These are phyloP conservation scores for Ceratobasidium sp. DNA, from an alignment of 1,284 basidiomycete genomes.

Conservation along the genomic window DNA sequence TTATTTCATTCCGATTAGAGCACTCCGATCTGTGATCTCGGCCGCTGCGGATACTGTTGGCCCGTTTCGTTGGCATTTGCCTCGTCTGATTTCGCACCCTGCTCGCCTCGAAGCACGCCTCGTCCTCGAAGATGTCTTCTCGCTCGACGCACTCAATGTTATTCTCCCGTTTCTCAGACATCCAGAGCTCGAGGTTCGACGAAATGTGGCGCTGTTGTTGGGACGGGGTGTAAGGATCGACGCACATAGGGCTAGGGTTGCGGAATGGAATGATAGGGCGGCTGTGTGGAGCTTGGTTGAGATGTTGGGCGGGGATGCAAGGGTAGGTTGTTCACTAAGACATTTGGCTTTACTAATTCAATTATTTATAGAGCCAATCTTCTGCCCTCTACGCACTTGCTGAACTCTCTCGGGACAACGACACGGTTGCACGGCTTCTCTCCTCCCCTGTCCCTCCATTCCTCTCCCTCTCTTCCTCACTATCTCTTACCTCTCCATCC, in stretches of 20 bases:
- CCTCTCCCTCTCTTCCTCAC: background rate
- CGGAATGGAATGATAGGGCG: slow-evolving; percentile 21
- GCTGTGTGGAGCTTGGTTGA: slow-evolving; percentile 29
- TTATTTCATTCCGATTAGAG: slow-evolving; percentile 1
- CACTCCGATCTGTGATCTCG: slow-evolving; percentile 14
- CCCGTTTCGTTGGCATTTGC: slow-evolving; percentile 37
- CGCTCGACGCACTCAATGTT: slow-evolving; percentile 11
- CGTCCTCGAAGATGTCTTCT: slow-evolving; percentile 33
- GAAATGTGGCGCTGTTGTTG: slow-evolving; percentile 32
- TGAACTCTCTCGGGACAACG: slow-evolving; percentile 37
- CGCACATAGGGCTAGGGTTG: slow-evolving; percentile 15
- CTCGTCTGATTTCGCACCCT: slow-evolving; percentile 7
- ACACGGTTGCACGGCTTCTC: slow-evolving; percentile 11
- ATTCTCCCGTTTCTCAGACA: slow-evolving; percentile 28
- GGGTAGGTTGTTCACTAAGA: background rate
- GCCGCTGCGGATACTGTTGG: slow-evolving; percentile 38
- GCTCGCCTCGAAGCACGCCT: slow-evolving; percentile 27
- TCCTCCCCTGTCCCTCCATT: slow-evolving; percentile 9
- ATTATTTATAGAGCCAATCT: slow-evolving; percentile 28
- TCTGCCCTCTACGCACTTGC: slow-evolving; percentile 29
- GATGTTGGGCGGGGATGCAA: slow-evolving; percentile 32
- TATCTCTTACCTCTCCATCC: background rate
- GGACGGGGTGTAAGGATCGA: slow-evolving; percentile 25
- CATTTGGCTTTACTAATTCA: background rate
- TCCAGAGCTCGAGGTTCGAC: slow-evolving; percentile 31